Base-by-base conservation (phyloP, 2,329 filamentous ascomycete species). In the Simplicillium sp. region DNA sequence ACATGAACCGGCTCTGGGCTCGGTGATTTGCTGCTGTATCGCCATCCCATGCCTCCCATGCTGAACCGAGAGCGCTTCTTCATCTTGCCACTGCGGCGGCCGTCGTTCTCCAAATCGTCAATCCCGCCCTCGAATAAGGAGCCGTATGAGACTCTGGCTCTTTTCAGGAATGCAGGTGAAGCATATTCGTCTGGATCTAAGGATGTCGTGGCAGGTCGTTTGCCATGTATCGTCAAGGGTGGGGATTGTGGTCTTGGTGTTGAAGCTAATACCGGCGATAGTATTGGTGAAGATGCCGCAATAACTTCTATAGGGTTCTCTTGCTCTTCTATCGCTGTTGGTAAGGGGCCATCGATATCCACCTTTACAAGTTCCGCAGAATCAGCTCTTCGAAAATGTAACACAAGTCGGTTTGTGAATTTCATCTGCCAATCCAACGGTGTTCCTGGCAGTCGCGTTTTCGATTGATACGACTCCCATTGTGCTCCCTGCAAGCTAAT, bases 81-180 rank as follows among this genome's bases (percentile, higher is more conserved):
- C 46, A 28, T 50, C 20, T 76, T 77, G 51, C 69, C 76, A 5
- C 74, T 76, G 29, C 64, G 71, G 17, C 75, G 65, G 34, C 70
- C 71, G 56, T 84, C 78, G 18, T 84, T 83, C 44, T 86, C 80
- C 12, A 90, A 82, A 3, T 80, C 74, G 50, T 88, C 80, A 46
- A 78, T 72, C 2, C 70, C 71, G 4, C 71, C 71, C 47, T 84
- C 77, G 38, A 82, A 77, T 1, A 83, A 61, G 1, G 78, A 76
- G 2, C 81, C 81, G 42, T 82, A 82, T 0, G 84, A 88, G 4
- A 83, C 65, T 41, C 83, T 71, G 12, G 77, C 73, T 40, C 82
- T 73, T 57, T 84, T 89, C 15, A 87, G 63, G 50, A 94, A 94
- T 1, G 86, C 85, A 1, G 88, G 88, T 3, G 87, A 94, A 4